Conservation (phyloP, 441 rosid genomes). For the Adansonia grandidieri region DNA sequence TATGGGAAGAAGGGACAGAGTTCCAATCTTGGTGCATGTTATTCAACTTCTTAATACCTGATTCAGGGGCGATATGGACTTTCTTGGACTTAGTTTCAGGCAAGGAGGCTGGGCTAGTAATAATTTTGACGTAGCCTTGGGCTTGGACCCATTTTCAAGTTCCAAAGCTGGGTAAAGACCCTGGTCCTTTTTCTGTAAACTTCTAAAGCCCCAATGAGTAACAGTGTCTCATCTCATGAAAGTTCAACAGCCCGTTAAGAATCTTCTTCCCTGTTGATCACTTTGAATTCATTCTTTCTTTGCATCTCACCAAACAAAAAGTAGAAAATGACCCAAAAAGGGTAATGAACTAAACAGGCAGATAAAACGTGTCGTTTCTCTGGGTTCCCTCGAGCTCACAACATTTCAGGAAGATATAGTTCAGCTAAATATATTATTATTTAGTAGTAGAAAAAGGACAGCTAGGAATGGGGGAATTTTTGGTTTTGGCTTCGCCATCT, state of each 20-base stretch:
- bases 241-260: background rate
- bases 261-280: background rate
- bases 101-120: background rate
- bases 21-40: too few species aligned
- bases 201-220: background rate
- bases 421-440: background rate
- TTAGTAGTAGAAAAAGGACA: background rate
- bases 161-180: background rate
- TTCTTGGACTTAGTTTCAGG: background rate
- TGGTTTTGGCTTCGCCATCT: slow-evolving; percentile 10
- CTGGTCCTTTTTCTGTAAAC: background rate
- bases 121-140: background rate
- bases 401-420: background rate
- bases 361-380: background rate
- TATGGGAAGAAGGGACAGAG: too few species aligned
- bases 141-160: background rate
- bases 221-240: background rate
- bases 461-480: background rate
- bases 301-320: background rate
- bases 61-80: background rate
- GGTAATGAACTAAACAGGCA: background rate
- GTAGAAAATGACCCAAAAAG: too few species aligned
- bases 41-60: background rate
- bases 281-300: too few species aligned
- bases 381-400: background rate